Evolutionary conservation across 129 eudicot species (phyloP), one percentile per base, ranked within the genome.

Genomic region (Flaveria ramosissima): DNA sequence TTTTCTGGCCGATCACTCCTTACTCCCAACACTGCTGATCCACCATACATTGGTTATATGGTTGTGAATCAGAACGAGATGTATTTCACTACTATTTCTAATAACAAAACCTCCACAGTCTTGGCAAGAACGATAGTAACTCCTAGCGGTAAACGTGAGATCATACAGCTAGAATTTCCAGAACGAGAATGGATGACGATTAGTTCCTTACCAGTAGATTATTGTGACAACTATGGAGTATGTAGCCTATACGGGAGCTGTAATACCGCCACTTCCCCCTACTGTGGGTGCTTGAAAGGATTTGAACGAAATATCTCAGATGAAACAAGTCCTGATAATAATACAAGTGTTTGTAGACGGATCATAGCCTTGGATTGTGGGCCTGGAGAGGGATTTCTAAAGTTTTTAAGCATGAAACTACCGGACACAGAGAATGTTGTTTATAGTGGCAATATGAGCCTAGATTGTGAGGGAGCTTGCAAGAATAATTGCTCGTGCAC

Each of bases 241-340:
- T 70, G 77, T 70, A 77, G 82, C 32, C 51, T 76, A 16, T 60
- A 69, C 57, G 82, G 82, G 36, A 78, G 61, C 60, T 78, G 82
- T 36, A 71, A 36, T 78, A 60, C 27, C 11, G 71, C 7, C 10
- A 27, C 70, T 3, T 57, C 23, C 60, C 72, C 77, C 61, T 57
- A 45, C 14, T 82, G 85, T 59, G 71, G 66, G 21, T 82, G 85
- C 76, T 78, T 77, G 66, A 72, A 73, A 61, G 85, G 85, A 50
- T 82, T 82, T 57, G 74, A 82, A 52, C 78, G 3, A 16, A 52
- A 15, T 16, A n/a, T 6, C 59, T 52, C 21, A 13, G 17, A 26
- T 24, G 27, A 76, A 74, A 27, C 39, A 47, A 72, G 73, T 45
- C 76, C 43, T 45, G 27, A 70, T 59, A 72, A 78, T 60, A 19